phyloP scores from a whole-genome alignment of 768 basidiomycete genomes.

The Pisolithus microcarpus region DNA sequence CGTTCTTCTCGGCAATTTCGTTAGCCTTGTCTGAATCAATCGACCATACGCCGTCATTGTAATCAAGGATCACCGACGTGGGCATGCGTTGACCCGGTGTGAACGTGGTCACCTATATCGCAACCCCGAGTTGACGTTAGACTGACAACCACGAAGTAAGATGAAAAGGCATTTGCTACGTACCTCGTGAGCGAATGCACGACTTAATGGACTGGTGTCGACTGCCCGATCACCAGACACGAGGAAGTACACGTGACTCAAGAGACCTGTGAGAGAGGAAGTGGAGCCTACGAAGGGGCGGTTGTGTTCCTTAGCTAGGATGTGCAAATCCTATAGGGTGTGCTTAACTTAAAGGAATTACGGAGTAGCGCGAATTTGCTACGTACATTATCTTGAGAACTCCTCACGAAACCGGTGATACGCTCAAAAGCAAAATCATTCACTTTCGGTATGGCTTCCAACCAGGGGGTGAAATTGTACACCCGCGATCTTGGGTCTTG shows the following conservation, averaged over 20 bases:
- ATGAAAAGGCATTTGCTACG: conserved; percentile 10
- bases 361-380: neutral
- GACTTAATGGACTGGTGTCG: conserved; percentile 55
- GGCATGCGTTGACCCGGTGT: conserved; percentile 78
- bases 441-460: conserved; percentile 69
- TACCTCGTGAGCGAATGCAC: conserved; percentile 54
- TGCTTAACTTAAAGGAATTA: too few species aligned
- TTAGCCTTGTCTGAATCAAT: conserved; percentile 50
- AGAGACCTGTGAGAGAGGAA: conserved; percentile 77
- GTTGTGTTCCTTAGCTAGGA: conserved; percentile 50
- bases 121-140: neutral
- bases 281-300: conserved; percentile 79
- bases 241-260: conserved; percentile 84
- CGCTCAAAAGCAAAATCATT: conserved; percentile 82
- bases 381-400: conserved; percentile 67
- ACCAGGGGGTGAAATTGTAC: conserved; percentile 73
- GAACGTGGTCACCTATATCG: conserved; percentile 49
- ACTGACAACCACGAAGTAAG: neutral
- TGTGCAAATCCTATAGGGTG: conserved; percentile 49
- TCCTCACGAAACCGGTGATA: conserved; percentile 63
- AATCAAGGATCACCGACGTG: conserved; percentile 56
- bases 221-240: conserved; percentile 66
- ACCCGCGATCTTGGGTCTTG: conserved; percentile 79
- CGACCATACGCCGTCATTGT: conserved; percentile 59
- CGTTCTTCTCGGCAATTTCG: conserved; percentile 48